These are phyloP conservation scores for Aspergillus indologenus DNA, from an alignment of 495 filamentous ascomycete species.

Conservation along the genomic window DNA sequence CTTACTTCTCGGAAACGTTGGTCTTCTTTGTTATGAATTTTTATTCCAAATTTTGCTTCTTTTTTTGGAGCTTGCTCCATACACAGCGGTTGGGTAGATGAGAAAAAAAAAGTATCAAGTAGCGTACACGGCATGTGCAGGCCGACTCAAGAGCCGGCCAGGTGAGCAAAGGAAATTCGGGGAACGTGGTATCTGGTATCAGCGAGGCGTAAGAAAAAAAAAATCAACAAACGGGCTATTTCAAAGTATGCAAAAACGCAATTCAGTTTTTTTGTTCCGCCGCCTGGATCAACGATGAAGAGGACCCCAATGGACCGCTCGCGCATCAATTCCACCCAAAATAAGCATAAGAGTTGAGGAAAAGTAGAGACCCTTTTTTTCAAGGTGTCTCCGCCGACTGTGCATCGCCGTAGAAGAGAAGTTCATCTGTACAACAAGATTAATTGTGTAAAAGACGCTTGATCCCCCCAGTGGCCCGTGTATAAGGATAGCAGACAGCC, in stretches of 20 bases:
- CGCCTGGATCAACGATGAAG: slow-evolving; percentile 12
- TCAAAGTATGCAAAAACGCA: slow-evolving; percentile 5
- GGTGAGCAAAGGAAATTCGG: slow-evolving; percentile 16
- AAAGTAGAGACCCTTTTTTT: slow-evolving; percentile 17
- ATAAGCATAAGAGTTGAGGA: slow-evolving; percentile 19
- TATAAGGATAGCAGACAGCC: slow-evolving; percentile 29
- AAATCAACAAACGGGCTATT: slow-evolving; percentile 17
- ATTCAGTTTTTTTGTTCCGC: slow-evolving; percentile 13
- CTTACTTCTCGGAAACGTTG: background rate
- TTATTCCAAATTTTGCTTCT: background rate
- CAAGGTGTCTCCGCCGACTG: slow-evolving; percentile 18
- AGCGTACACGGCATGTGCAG: slow-evolving; percentile 21
- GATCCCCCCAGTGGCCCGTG: slow-evolving; percentile 14
- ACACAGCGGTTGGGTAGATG: background rate
- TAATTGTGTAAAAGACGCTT: slow-evolving; percentile 30
- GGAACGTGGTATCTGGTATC: slow-evolving; percentile 41
- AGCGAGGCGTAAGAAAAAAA: slow-evolving; percentile 16
- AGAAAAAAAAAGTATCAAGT: slow-evolving; percentile 8
- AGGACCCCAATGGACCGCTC: slow-evolving; percentile 7
- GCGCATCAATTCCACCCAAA: slow-evolving; percentile 11
- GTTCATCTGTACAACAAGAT: slow-evolving; percentile 44
- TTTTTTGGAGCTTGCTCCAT: slow-evolving; percentile 6
- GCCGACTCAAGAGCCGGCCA: slow-evolving; percentile 3
- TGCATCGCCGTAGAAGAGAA: slow-evolving; percentile 19
- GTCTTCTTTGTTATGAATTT: slow-evolving; percentile 1